Evolutionary conservation across 257 asterid genomes (phyloP).

Genomic region (Solanum gandarillasii): DNA sequence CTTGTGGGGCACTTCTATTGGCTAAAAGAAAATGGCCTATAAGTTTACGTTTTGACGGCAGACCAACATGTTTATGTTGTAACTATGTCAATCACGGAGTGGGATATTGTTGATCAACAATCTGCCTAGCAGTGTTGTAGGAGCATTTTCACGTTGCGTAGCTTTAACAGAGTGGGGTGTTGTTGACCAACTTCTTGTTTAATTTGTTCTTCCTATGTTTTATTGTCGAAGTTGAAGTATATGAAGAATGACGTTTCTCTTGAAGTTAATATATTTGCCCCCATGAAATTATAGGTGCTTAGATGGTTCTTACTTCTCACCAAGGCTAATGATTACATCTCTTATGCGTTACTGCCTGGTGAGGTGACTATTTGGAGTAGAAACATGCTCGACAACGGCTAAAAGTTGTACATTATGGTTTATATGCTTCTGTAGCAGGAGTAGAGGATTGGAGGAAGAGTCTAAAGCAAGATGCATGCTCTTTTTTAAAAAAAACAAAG

Average conservation of each 20-base stretch:
- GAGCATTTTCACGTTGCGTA: slow-evolving; percentile 28
- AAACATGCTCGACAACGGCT: no score
- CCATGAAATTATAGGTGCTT: not conserved
- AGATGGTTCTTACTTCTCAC: not conserved
- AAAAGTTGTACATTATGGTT: no score
- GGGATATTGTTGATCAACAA: slow-evolving; percentile 41
- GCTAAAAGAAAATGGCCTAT: not conserved
- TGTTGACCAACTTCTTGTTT: not conserved
- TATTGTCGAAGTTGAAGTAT: not conserved
- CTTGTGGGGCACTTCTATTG: not conserved
- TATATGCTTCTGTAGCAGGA: no score
- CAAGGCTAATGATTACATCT: not conserved
- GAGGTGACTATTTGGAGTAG: not conserved
- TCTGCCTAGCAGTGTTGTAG: slow-evolving; percentile 8
- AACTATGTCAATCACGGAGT: slow-evolving; percentile 37
- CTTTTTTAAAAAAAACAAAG: no score
- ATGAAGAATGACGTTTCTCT: not conserved
- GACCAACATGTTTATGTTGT: slow-evolving; percentile 1
- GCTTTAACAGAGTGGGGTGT: slow-evolving; percentile 41
- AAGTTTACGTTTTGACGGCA: not conserved
- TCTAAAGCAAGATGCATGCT: no score
- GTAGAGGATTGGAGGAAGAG: no score
- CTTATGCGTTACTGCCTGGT: not conserved
- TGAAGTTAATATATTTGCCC: not conserved
- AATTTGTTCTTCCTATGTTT: not conserved